phyloP scores from a whole-genome alignment of 805 yeast species.

The Hanseniaspora thailandica region DNA sequence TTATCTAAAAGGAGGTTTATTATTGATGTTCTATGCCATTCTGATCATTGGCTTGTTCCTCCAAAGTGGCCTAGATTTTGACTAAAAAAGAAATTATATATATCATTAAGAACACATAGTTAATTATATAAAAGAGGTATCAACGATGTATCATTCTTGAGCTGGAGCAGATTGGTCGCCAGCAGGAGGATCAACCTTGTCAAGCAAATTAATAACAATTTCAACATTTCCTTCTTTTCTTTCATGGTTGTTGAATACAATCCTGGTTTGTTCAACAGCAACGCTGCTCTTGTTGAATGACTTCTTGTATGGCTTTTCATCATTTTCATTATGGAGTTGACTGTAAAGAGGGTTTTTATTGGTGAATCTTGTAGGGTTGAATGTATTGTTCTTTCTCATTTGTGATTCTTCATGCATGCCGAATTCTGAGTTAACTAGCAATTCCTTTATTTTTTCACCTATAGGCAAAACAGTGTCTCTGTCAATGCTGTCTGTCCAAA shows the following conservation, averaged over 20 bases:
- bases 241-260: not conserved
- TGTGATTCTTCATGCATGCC: conserved; percentile 66
- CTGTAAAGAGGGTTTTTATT: conserved; percentile 23
- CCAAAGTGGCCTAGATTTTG: conserved; percentile 26
- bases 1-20: conserved; percentile 86
- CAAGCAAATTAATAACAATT: not conserved
- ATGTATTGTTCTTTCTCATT: conserved; percentile 31
- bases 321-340: not conserved
- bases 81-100: not conserved
- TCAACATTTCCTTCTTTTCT: not conserved
- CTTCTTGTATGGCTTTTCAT: not conserved
- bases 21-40: conserved; percentile 65
- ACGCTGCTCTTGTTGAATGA: not conserved
- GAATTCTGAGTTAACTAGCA: conserved; percentile 39
- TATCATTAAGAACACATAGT: not conserved
- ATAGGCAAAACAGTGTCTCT: conserved; percentile 53
- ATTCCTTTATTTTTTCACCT: conserved; percentile 76
- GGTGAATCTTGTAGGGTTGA: conserved; percentile 20
- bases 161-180: no score
- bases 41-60: conserved; percentile 73
- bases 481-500: conserved; percentile 83
- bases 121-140: no score
- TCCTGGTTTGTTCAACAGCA: not conserved
- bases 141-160: no score
- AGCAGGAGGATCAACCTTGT: not conserved